A percentile compares a stretch with the other conserved stretches of the same genome.
phyloP scores from a whole-genome alignment of 106 monocot genomes.

The Gastrodia elata region DNA sequence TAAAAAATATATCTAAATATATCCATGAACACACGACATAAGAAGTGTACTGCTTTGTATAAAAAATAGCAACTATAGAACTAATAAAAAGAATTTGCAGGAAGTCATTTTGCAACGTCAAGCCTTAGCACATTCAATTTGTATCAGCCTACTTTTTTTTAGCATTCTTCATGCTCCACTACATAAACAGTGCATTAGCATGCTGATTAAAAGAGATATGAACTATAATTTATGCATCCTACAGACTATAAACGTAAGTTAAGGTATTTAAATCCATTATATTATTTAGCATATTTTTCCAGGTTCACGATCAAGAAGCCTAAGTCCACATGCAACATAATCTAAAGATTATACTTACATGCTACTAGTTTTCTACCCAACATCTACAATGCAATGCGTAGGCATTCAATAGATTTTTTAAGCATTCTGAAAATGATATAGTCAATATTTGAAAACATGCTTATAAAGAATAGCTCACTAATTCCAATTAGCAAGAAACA shows the following conservation, averaged over 20 bases:
- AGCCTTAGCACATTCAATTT: background rate
- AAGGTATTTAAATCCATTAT: background rate
- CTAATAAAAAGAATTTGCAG: background rate
- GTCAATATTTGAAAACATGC: too few relatives aligned
- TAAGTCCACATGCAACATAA: background rate
- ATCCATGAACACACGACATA: background rate
- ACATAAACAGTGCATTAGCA: too few relatives aligned
- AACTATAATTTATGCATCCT: background rate
- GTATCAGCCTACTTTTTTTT: background rate
- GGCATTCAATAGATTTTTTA: too few relatives aligned
- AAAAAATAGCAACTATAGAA: background rate
- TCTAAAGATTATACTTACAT: background rate
- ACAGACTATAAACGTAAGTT: too few relatives aligned
- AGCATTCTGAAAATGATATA: too few relatives aligned
- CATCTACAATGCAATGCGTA: background rate
- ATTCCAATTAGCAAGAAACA: too few relatives aligned
- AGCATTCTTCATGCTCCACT: background rate
- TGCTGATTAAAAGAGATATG: background rate
- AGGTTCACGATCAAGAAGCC: background rate
- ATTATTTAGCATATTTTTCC: background rate
- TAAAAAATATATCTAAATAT: background rate
- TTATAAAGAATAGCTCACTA: too few relatives aligned
- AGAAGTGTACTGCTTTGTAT: background rate
- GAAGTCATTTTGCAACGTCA: too few relatives aligned
- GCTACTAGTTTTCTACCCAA: too few relatives aligned